Percentiles rank a stretch among this genome's conserved stretches.
phyloP scores from a whole-genome alignment of 805 yeast species.

The Jamesozyma hellenica region DNA sequence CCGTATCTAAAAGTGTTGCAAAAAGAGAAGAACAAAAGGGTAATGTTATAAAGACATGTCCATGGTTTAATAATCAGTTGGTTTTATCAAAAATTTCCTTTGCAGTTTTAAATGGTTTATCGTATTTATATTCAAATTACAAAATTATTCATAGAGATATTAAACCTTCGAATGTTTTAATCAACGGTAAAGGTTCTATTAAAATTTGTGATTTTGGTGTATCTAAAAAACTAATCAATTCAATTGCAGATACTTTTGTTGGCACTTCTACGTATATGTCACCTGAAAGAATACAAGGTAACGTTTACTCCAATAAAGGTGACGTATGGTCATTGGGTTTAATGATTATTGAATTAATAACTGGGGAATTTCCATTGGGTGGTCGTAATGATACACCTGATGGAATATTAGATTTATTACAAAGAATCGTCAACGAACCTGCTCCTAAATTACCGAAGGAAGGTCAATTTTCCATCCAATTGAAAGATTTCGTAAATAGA shows the following conservation, averaged over 20 bases:
- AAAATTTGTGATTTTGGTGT: slow-evolving; percentile 97
- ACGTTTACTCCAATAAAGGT: slow-evolving; percentile 83
- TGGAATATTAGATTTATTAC: slow-evolving; percentile 82
- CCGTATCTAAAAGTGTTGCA: slow-evolving; percentile 45
- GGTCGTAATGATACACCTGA: slow-evolving; percentile 57
- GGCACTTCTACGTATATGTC: slow-evolving; percentile 98
- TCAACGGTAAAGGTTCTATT: slow-evolving; percentile 77
- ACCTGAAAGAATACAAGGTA: slow-evolving; percentile 95
- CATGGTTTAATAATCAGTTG: slow-evolving; percentile 35
- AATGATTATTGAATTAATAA: slow-evolving; percentile 78
- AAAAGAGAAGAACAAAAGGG: slow-evolving; percentile 7
- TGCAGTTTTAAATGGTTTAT: slow-evolving; percentile 70
- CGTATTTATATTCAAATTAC: slow-evolving; percentile 71
- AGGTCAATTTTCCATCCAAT: slow-evolving; percentile 30
- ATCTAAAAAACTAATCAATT: slow-evolving; percentile 79
- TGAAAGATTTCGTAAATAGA: slow-evolving; percentile 60
- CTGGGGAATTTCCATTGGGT: slow-evolving; percentile 70
- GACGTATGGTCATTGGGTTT: slow-evolving; percentile 97
- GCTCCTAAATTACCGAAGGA: slow-evolving; percentile 60
- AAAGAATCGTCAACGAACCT: slow-evolving; percentile 85
- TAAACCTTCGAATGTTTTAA: slow-evolving; percentile 86
- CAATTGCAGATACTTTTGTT: slow-evolving; percentile 94
- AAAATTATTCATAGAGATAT: slow-evolving; percentile 92
- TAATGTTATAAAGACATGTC: background rate
- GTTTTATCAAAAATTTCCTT: slow-evolving; percentile 65